Evolutionary conservation across 2,329 filamentous ascomycete species (phyloP), one percentile per base, ranked within the genome.

Genomic region (Penicillium sp.): DNA sequence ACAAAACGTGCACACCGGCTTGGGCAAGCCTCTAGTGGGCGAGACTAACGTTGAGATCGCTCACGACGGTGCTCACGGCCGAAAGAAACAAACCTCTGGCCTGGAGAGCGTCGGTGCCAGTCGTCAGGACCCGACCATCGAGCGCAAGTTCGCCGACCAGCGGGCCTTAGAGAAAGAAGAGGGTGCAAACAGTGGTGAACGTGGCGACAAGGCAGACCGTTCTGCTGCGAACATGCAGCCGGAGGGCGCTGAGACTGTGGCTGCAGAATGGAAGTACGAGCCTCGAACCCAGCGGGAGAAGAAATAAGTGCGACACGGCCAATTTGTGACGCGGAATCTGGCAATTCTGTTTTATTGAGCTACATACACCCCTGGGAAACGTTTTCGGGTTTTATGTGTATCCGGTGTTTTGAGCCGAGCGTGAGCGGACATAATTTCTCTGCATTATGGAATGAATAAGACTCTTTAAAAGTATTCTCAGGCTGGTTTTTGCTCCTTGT

Each of bases 1-100:
- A 0, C 67, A 61, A 10, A 75, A 80, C 44, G 78, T 83, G 6
- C 69, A 82, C 67, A 72, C 67, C 0, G 78, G 80, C 0, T 59
- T 81, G 1, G 79, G 79, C 1, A 73, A 80, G 47, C 80, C 79
- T 1, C 66, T 71, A 8, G 66, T 69, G 42, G 79, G 76, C 20
- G 71, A 80, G 67, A 75, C 74, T 15, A 73, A 66, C 46, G 61
- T 55, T 2, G 79, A 82, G 63, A 49, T 77, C 8, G 64, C 58
- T 6, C 75, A 80, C 49, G 75, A 78, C 32, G 75, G 75, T 5
- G 59, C 70, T 43, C 62, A 68, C 38, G 65, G 66, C 10, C 63
- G 72, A 6, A 77, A 74, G 60, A 70, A 74, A 47, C 58, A 71
- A 8, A 60, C 69, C 1, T 56, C 64, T 1, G 75, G 77, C 3